Conservation (phyloP, 2,329 filamentous ascomycete species). For the Colletotrichum noveboracense region DNA sequence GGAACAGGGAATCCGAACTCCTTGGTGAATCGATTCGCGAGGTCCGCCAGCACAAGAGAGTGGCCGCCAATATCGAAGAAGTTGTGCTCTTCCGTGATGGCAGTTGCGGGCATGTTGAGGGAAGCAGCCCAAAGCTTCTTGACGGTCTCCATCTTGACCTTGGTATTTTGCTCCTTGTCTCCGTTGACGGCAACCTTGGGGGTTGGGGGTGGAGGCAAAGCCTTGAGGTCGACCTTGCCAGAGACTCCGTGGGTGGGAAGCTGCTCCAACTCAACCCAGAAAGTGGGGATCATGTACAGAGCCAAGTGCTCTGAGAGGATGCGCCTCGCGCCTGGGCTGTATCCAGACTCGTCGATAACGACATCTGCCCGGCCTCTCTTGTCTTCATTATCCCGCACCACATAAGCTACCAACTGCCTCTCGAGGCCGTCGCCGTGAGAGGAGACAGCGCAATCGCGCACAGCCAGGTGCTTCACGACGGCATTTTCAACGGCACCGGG, state of each 20-base stretch:
- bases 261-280: conserved; percentile 76
- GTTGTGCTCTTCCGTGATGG: conserved; percentile 73
- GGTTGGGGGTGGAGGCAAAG: conserved; percentile 68
- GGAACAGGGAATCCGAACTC: conserved; percentile 77
- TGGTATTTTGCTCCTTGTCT: conserved; percentile 59
- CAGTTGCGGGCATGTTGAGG: conserved; percentile 66
- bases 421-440: conserved; percentile 80
- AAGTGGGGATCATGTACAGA: conserved; percentile 82
- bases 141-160: conserved; percentile 70
- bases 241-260: conserved; percentile 80
- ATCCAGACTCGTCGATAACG: conserved; percentile 72
- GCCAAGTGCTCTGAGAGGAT: conserved; percentile 71
- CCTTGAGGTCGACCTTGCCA: conserved; percentile 78
- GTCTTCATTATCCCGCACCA: conserved; percentile 70
- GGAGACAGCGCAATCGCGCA: conserved; percentile 73
- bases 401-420: conserved; percentile 76
- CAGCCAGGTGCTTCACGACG: conserved; percentile 72
- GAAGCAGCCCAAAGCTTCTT: conserved; percentile 75
- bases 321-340: conserved; percentile 72
- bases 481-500: conserved; percentile 78
- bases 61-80: conserved; percentile 86
- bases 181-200: conserved; percentile 48
- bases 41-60: conserved; percentile 77
- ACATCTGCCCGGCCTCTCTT: conserved; percentile 63
- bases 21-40: conserved; percentile 72